A percentile compares a stretch with the other conserved stretches of the same genome.
Evolutionary conservation across 768 basidiomycete species (phyloP).

Genomic region (Solioccasus polychromus): DNA sequence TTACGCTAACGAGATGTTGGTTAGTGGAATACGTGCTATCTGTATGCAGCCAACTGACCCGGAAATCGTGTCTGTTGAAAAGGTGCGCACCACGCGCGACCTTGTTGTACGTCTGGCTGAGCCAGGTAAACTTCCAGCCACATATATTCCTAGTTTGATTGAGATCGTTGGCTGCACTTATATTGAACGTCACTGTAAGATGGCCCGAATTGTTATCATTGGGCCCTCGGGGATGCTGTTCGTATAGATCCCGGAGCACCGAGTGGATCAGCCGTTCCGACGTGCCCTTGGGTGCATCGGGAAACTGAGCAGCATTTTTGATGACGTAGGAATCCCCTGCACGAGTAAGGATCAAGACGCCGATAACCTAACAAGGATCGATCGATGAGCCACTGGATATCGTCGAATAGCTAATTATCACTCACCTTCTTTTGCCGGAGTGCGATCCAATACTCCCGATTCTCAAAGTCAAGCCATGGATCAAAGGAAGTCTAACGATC

Average conservation of each 20-base stretch:
- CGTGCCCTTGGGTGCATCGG: conserved; percentile 50
- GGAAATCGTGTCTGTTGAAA: conserved; percentile 42
- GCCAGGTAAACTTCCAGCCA: conserved; percentile 44
- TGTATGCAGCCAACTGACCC: conserved; percentile 30
- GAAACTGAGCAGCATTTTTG: conserved; percentile 56
- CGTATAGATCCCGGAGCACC: conserved; percentile 41
- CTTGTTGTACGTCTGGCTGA: conserved; percentile 42
- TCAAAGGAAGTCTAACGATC: conserved; percentile 39
- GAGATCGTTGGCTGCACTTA: conserved; percentile 43
- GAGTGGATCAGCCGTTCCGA: conserved; percentile 51
- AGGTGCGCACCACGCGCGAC: conserved; percentile 40
- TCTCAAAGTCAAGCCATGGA: conserved; percentile 54
- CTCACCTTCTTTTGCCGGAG: conserved; percentile 26
- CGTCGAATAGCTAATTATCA: too few relatives aligned
- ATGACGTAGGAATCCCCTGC: conserved; percentile 49
- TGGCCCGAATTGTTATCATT: not conserved
- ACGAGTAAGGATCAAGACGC: conserved; percentile 50
- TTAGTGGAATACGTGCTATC: not conserved
- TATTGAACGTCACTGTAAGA: conserved; percentile 45
- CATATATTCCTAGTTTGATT: conserved; percentile 42
- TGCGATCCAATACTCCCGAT: conserved; percentile 58
- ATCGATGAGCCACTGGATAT: not conserved
- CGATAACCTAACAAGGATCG: conserved; percentile 40
- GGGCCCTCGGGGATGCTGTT: conserved; percentile 21
- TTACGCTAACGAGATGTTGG: conserved; percentile 34